Evolutionary conservation across 2,329 filamentous ascomycete species (phyloP), one percentile per base, ranked within the genome.

Genomic region (Arthrobotrys iridis): DNA sequence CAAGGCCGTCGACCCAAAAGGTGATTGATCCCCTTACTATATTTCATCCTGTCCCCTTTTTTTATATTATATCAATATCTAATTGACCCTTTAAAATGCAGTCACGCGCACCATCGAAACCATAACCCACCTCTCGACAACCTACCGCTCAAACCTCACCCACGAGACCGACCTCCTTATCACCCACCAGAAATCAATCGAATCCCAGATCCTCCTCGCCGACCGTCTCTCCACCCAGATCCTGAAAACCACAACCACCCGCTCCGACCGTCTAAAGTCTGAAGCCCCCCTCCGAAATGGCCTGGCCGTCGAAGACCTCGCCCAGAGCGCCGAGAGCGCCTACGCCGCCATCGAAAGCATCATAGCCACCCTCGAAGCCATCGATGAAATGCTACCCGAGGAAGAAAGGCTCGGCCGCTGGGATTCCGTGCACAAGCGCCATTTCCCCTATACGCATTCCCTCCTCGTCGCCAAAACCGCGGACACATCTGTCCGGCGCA

Each of bases 301-400:
- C 68, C 48, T 72, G 15, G 62, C 59, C 18, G 78, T 78, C n/a
- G 78, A 80, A 33, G 76, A 77, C 10, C 71, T 79, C 20, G 79
- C 79, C 3, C 75, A 77, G 40, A 77, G 77, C 33, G 77, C 79
- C 50, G 79, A 80, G 37, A 72, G 63, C 26, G 79, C 78, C 3
- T 79, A 80, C 46, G 72, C 78, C 10, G 59, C 77, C 3, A 71
- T 80, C n/a, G 78, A 77, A 58, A 78, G 77, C 15, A 80, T 80
- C 40, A 77, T 80, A 50, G 77, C 78, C 2, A 79, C 77, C 3
- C 72, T 80, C 4, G 70, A 79, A n/a, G 78, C 78, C 18, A 80
- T 80, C 43, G 79, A 80, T 65, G 78, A 80, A 40, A 79, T 80
- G 77, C 67, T 80, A 8, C 79, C 79, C 0, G 48, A 76, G 2